phyloP scores from a whole-genome alignment of 129 eudicot genomes.

The Flaveria linearis region DNA sequence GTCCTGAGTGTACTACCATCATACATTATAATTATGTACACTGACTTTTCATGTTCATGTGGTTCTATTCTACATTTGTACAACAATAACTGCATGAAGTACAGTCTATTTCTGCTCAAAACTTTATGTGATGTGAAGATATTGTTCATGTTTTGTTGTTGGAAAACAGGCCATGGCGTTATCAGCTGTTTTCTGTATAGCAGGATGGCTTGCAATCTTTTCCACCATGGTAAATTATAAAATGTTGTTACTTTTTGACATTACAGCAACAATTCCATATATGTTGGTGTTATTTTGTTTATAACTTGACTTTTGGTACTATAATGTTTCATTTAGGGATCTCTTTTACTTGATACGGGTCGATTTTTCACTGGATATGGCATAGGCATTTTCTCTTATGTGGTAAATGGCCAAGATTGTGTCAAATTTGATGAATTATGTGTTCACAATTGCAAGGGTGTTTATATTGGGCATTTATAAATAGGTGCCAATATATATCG shows the following conservation, averaged over 20 bases:
- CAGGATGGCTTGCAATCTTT: conserved; percentile 85
- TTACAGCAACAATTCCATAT: background rate
- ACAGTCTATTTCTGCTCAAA: conserved; percentile 5
- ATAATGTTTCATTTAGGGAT: conserved; percentile 47
- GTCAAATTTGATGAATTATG: conserved; percentile 18
- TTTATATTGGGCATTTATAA: conserved; percentile 20
- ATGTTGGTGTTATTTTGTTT: conserved; percentile 10
- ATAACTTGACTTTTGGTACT: conserved; percentile 2
- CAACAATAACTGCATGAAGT: conserved; percentile 32
- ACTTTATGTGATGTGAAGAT: conserved; percentile 10
- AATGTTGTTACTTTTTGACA: background rate
- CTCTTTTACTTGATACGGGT: conserved; percentile 67
- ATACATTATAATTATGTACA: background rate
- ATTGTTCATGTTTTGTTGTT: conserved; percentile 16
- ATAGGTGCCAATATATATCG: conserved; percentile 77
- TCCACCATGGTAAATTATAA: conserved; percentile 52
- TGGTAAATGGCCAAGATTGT: conserved; percentile 48
- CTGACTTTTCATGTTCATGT: conserved; percentile 27
- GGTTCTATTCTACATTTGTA: conserved; percentile 6
- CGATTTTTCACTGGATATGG: conserved; percentile 89
- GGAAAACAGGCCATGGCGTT: conserved; percentile 77
- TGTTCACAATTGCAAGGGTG: conserved; percentile 22
- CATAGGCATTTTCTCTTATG: conserved; percentile 73
- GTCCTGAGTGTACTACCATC: background rate
- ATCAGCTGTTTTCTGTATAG: conserved; percentile 75